These are phyloP conservation scores for Hordeum marinum DNA, from an alignment of 176 grass and related monocot species.

Conservation along the genomic window DNA sequence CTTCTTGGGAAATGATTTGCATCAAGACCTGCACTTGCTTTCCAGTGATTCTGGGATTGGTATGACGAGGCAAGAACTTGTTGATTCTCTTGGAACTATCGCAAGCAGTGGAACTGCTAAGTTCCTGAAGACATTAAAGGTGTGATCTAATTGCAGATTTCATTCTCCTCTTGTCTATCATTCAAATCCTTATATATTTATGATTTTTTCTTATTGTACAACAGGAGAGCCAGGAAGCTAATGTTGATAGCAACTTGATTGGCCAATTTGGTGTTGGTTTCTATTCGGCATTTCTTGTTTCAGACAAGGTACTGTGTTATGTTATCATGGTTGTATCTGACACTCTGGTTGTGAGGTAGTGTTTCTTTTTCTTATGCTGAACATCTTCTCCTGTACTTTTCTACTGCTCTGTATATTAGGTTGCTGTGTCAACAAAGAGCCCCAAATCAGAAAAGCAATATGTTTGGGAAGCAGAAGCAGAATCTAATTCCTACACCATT, in stretches of 20 bases:
- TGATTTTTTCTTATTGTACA: background rate
- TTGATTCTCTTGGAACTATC: constrained; percentile 91
- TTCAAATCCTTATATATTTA: constrained; percentile 2
- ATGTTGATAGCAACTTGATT: constrained; percentile 88
- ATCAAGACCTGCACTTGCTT: constrained; percentile 5
- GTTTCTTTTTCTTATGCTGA: background rate
- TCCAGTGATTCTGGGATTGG: constrained; percentile 93
- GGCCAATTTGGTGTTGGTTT: constrained; percentile 99
- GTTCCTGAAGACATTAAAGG: constrained; percentile 93
- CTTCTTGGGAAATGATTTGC: background rate
- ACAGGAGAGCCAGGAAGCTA: constrained; percentile 94
- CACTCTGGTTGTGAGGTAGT: background rate
- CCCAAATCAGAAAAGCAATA: constrained; percentile 97
- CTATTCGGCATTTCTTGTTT: constrained; percentile 93
- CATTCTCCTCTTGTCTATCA: background rate
- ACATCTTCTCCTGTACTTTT: background rate
- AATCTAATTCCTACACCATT: constrained; percentile 78
- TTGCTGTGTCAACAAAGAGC: constrained; percentile 88
- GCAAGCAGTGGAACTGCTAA: constrained; percentile 97
- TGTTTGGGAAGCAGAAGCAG: constrained; percentile 84
- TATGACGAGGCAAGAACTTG: constrained; percentile 92
- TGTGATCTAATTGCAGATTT: constrained; percentile 11
- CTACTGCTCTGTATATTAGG: constrained; percentile 35
- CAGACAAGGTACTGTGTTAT: constrained; percentile 73
- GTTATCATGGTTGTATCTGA: constrained; percentile 15